phyloP scores from a whole-genome alignment of 768 basidiomycete species.

The Pisolithus microcarpus region DNA sequence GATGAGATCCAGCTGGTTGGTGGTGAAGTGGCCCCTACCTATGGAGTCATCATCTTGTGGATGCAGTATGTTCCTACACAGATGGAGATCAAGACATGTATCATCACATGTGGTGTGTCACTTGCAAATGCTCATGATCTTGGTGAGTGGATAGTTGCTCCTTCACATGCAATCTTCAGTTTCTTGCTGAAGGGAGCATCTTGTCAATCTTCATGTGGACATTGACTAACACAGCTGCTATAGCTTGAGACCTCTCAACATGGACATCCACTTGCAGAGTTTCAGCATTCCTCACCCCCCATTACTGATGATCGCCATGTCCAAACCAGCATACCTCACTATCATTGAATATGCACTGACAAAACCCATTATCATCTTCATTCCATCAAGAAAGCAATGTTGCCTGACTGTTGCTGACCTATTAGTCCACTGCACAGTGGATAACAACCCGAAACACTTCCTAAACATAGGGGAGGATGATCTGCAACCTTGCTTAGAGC shows the following conservation, averaged over 20 bases:
- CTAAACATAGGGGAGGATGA: too few relatives aligned
- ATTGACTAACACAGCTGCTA: slow-evolving; percentile 7
- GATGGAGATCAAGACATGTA: slow-evolving; percentile 85
- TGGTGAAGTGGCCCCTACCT: slow-evolving; percentile 91
- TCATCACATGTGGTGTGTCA: slow-evolving; percentile 92
- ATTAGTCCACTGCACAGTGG: too few relatives aligned
- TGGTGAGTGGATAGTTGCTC: slow-evolving; percentile 96
- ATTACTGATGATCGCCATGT: slow-evolving; percentile 98
- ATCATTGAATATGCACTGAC: too few relatives aligned
- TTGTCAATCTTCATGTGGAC: not conserved
- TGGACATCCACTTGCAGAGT: slow-evolving; percentile 96
- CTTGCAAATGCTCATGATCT: slow-evolving; percentile 93
- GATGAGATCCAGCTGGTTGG: slow-evolving; percentile 95
- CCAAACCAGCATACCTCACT: too few relatives aligned
- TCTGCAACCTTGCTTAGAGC: too few relatives aligned
- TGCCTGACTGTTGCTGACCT: slow-evolving; percentile 91
- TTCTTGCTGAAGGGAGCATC: slow-evolving; percentile 75
- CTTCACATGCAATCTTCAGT: slow-evolving; percentile 93
- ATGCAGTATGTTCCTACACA: slow-evolving; percentile 94
- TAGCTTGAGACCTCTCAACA: slow-evolving; percentile 91
- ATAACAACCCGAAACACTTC: too few relatives aligned
- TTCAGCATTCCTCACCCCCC: slow-evolving; percentile 98
- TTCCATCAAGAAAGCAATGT: too few relatives aligned
- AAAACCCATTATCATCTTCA: too few relatives aligned
- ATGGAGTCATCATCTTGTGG: slow-evolving; percentile 94